Evolutionary conservation across 306 rosid species (phyloP), one percentile per base, ranked within the genome.

Genomic region (Cucurbita maxima): DNA sequence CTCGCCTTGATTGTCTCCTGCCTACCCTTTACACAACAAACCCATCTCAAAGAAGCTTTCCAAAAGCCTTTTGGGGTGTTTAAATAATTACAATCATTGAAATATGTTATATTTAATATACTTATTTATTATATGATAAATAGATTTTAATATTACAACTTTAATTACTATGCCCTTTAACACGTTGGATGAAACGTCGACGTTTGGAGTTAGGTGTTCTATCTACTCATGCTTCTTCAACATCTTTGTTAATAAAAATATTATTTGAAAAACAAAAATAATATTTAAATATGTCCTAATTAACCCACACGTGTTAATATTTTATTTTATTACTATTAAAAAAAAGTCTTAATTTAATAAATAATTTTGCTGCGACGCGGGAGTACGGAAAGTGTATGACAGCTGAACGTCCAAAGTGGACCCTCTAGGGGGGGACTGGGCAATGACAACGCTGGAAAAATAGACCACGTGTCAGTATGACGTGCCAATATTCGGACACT

Each of bases 151-250:
- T 36, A 36, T 40, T n/a, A 40, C 4, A 63, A 63, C 5, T 1
- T 64, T 41, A 64, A 64, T 66, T 19, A 20, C 19, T 6, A 50
- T 1, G 40, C 9, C 41, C 54, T 37, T 55, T 10, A 15, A 18
- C 58, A 70, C 25, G 74, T 15, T 15, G 44, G 74, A 70, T 50
- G 57, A 50, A 70, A 70, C 74, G 74, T 70, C 74, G 15, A 50
- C 59, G 45, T 70, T 50, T 48, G 16, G n/a, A 12, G 5, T 43
- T 66, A 22, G 73, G 73, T 68, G 30, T 25, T 70, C 57, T 69
- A 20, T 69, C 73, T 11, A 15, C 4, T 12, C 55, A 67, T 44
- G 10, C 40, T 45, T 67, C 71, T 63, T 63, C 71, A 63, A 63
- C 16, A 43, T 18, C 71, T 3, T 18, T 38, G 11, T 10, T 4